These are phyloP conservation scores for Pseudocercospora fijiensis DNA, from an alignment of 2,329 filamentous ascomycete species.

Conservation along the genomic window DNA sequence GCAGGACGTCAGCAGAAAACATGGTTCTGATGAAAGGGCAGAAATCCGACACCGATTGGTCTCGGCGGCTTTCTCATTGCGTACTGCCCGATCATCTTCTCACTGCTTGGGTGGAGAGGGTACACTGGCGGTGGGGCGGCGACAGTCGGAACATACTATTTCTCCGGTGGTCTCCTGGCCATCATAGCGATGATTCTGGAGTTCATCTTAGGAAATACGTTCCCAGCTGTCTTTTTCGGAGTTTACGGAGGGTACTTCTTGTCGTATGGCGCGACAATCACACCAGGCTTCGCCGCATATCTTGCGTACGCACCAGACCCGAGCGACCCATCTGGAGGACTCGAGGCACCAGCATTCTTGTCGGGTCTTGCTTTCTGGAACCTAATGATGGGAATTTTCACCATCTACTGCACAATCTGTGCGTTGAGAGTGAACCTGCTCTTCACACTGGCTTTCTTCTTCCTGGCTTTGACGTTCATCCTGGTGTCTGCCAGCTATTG, in stretches of 20 bases:
- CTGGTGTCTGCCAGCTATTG: constrained; percentile 22
- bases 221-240: constrained; percentile 30
- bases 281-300: constrained; percentile 23
- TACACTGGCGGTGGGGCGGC: constrained; percentile 23
- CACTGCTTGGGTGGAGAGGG: constrained; percentile 26
- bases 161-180: constrained; percentile 40
- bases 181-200: constrained; percentile 37
- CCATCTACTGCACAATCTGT: constrained; percentile 25
- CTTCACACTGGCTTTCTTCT: constrained; percentile 25
- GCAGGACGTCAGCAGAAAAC: not conserved
- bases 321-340: constrained; percentile 7
- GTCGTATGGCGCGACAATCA: constrained; percentile 21
- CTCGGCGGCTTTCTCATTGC: constrained; percentile 27
- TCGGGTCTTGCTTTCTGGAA: constrained; percentile 26
- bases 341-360: constrained; percentile 17
- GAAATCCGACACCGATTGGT: constrained; percentile 18
- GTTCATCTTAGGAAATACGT: constrained; percentile 40
- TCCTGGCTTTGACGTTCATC: constrained; percentile 24
- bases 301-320: constrained; percentile 22
- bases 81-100: constrained; percentile 24
- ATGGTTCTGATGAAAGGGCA: not conserved
- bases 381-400: constrained; percentile 27
- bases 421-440: constrained; percentile 22
- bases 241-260: constrained; percentile 29
- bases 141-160: constrained; percentile 37